Evolutionary conservation across 1,284 basidiomycete species (phyloP), one percentile per base, ranked within the genome.

Genomic region (Psilocybe mexicana): DNA sequence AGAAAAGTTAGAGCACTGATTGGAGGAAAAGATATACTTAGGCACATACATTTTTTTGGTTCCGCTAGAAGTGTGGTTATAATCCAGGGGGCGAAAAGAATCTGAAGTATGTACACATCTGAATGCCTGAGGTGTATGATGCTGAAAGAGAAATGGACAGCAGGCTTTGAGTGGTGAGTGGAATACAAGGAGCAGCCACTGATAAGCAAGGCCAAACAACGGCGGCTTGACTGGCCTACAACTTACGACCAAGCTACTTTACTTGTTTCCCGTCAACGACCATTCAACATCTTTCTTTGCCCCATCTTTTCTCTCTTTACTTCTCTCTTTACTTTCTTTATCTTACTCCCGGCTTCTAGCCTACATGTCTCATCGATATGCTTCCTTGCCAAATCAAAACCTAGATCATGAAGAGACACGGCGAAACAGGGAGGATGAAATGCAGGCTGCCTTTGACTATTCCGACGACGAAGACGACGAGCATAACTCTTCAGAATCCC

Each of bases 371-470:
- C 79, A 77, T 63, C 81, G 82, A 64, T 92, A 92, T 80, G 84
- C 85, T 3, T 84, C 89, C 53, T 74, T 92, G 40, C 86, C 87
- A 30, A 87, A 82, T 64, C 78, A 82, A 8, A 76, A 76, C 63
- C 74, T 78, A 14, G 81, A 83, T 65, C 62, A 59, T 43, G 61
- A 67, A 54, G 44, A 63, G 43, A 57, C 65, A 23, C 68, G 68
- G 52, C 74, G 78, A 53, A 77, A 82, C 59, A 77, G 78, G 23
- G 76, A 82, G 56, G 72, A 79, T 55, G 88, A 90, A 75, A 80
- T 92, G 79, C 86, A 91, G 67, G 88, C 87, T 46, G 88, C 90
- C 2, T 92, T 92, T 64, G 86, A 88, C 68, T 86, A 88, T 64
- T 81, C 82, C 7, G 88, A 90, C 61, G 86, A 86, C 63, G 86